Evolutionary conservation across 306 rosid species (phyloP), one percentile per base, ranked within the genome.

Genomic region (Pterocarpus macrocarpus): DNA sequence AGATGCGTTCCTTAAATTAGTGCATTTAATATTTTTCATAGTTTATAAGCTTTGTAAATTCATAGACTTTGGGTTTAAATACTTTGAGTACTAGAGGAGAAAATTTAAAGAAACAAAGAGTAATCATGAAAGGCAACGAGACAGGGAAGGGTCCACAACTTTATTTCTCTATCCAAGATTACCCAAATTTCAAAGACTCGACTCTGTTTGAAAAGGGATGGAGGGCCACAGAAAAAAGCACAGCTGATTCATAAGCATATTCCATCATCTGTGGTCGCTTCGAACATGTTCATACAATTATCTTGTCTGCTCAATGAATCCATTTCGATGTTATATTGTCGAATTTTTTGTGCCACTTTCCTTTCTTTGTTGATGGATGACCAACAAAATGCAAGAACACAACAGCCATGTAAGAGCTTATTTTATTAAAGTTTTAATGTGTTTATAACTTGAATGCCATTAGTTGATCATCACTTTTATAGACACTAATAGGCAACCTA

Each of bases 71-170:
- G 30, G 61, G n/a, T 55, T 55, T 55, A 5, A 50, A 55, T 16
- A 55, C 8, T n/a, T 16, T 6, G 32, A 55, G 64, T 28, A 57
- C 64, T 17, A 57, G 11, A 17, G 34, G 64, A n/a, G 16, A 59
- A 28, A 59, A 9, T 59, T 59, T 38, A 59, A 59, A 59, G 65
- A 59, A 59, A 59, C 64, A 59, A 59, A 59, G 12, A 28, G 65
- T 17, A 28, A 28, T 30, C 36, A 2, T 30, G 65, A 3, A 11
- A 50, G 16, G 16, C 17, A 13, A 32, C 67, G 5, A 62, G 16
- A 59, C 7, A 33, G 15, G 65, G 65, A 32, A 62, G 67, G 41
- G 41, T 33, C 67, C 17, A 12, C 43, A 13, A 32, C 17, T 32
- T 62, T 62, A 28, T 62, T 62, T 12, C 67, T 62, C 16, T 4